These are phyloP conservation scores for Penicillium diatomitis DNA, from an alignment of 495 filamentous ascomycete species.

Conservation along the genomic window DNA sequence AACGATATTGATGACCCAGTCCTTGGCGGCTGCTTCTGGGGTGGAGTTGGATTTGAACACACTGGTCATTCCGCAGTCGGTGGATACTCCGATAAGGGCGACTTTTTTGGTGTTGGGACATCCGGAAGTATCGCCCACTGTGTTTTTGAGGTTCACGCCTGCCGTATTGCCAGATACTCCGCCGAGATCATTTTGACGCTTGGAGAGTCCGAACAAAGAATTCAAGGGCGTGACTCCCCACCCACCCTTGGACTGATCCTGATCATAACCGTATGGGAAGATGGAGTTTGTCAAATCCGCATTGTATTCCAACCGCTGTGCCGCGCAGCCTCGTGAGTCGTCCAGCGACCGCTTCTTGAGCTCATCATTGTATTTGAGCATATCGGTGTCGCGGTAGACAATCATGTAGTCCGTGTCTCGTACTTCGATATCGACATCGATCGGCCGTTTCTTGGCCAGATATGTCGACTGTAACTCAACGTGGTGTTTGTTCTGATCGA, in stretches of 20 bases:
- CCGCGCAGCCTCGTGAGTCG: slow-evolving; percentile 42
- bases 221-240: slow-evolving; percentile 48
- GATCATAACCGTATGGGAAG: slow-evolving; percentile 35
- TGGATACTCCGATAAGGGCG: slow-evolving; percentile 84
- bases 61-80: slow-evolving; percentile 78
- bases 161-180: slow-evolving; percentile 62
- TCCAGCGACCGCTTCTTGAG: slow-evolving; percentile 38
- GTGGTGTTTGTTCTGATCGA: slow-evolving; percentile 77
- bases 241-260: slow-evolving; percentile 28
- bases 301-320: slow-evolving; percentile 67
- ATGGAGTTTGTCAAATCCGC: slow-evolving; percentile 55
- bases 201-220: slow-evolving; percentile 46
- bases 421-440: slow-evolving; percentile 62
- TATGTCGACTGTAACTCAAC: slow-evolving; percentile 71
- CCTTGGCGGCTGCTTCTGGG: slow-evolving; percentile 42
- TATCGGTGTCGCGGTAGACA: slow-evolving; percentile 84
- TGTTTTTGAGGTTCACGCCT: slow-evolving; percentile 69
- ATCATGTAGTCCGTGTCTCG: slow-evolving; percentile 73
- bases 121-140: slow-evolving; percentile 72
- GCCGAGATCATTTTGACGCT: slow-evolving; percentile 43
- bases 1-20: slow-evolving; percentile 74
- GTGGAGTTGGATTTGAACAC: slow-evolving; percentile 47
- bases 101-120: slow-evolving; percentile 85
- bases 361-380: slow-evolving; percentile 44
- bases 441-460: slow-evolving; percentile 55